A percentile compares a stretch with the other conserved stretches of the same genome.
These are phyloP conservation scores for Kalmanozyma brasiliensis DNA, from an alignment of 1,284 basidiomycete species.

Conservation along the genomic window DNA sequence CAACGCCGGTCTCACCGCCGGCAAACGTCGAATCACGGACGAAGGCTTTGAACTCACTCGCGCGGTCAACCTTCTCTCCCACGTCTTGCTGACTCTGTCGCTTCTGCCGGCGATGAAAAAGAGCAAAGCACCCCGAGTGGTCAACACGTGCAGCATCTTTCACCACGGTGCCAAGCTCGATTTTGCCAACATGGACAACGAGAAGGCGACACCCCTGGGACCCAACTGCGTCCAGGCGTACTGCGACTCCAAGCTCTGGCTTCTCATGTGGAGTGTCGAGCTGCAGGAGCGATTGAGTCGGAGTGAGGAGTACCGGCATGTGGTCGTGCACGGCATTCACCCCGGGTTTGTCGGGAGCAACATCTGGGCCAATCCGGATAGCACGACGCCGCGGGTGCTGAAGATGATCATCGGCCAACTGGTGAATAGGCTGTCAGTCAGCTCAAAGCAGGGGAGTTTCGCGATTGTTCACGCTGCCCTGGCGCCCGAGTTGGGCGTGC, in stretches of 20 bases:
- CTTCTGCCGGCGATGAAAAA: constrained; percentile 48
- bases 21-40: constrained; percentile 28
- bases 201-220: constrained; percentile 35
- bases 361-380: constrained; percentile 50
- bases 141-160: constrained; percentile 59
- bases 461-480: constrained; percentile 51
- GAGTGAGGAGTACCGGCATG: constrained; percentile 49
- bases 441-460: constrained; percentile 42
- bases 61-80: constrained; percentile 54
- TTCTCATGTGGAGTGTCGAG: constrained; percentile 59
- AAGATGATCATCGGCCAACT: constrained; percentile 6
- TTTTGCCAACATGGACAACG: constrained; percentile 58
- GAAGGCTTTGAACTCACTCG: constrained; percentile 59
- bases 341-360: constrained; percentile 53
- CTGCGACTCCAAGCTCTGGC: constrained; percentile 55
- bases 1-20: constrained; percentile 52
- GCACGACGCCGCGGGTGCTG: constrained; percentile 1
- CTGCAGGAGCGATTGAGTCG: constrained; percentile 52
- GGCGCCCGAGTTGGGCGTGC: constrained; percentile 44
- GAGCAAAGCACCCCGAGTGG: constrained; percentile 40
- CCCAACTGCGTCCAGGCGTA: constrained; percentile 46
- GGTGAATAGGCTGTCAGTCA: constrained; percentile 23
- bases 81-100: constrained; percentile 53
- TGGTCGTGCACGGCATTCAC: constrained; percentile 56
- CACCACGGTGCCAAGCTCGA: constrained; percentile 53